These are phyloP conservation scores for Neovahlkampfia damariscottae DNA, from an alignment of 78 protist genomes.

Conservation along the genomic window DNA sequence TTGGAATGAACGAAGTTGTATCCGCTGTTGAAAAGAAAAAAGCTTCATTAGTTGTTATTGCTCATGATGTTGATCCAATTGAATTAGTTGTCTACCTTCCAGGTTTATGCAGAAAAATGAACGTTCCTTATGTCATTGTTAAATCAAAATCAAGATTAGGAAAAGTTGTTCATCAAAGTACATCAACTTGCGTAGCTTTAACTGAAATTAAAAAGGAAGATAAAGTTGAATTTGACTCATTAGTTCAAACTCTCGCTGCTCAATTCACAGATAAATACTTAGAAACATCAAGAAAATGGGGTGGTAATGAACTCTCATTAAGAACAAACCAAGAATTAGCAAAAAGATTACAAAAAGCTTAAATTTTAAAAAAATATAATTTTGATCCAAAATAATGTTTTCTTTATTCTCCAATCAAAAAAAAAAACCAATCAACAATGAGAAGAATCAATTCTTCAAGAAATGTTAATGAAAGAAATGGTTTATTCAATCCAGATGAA, in stretches of 20 bases:
- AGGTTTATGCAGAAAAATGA: slow-evolving; percentile 92
- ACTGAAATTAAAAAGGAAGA: slow-evolving; percentile 57
- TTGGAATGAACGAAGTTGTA: slow-evolving; percentile 93
- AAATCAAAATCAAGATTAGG: slow-evolving; percentile 95
- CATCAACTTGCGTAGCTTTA: slow-evolving; percentile 79
- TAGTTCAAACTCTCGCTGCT: slow-evolving; percentile 26
- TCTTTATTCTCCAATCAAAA: no score
- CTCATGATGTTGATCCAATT: slow-evolving; percentile 98
- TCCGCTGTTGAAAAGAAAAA: slow-evolving; percentile 84
- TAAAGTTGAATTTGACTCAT: slow-evolving; percentile 29
- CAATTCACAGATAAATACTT: slow-evolving; percentile 38
- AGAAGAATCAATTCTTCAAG: no score
- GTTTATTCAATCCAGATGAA: no score
- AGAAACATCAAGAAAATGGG: slow-evolving; percentile 6
- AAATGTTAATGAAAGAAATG: no score
- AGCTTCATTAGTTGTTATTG: slow-evolving; percentile 97
- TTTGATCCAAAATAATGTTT: no score
- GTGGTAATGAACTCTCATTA: neutral
- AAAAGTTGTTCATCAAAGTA: slow-evolving; percentile 80
- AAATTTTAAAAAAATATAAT: no score
- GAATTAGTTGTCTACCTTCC: slow-evolving; percentile 96
- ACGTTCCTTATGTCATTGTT: slow-evolving; percentile 95
- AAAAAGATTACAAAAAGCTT: no score
- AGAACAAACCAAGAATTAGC: no score
- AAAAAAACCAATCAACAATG: no score